phyloP scores from a whole-genome alignment of 2,329 filamentous ascomycete species.

The Shiraia sp. region DNA sequence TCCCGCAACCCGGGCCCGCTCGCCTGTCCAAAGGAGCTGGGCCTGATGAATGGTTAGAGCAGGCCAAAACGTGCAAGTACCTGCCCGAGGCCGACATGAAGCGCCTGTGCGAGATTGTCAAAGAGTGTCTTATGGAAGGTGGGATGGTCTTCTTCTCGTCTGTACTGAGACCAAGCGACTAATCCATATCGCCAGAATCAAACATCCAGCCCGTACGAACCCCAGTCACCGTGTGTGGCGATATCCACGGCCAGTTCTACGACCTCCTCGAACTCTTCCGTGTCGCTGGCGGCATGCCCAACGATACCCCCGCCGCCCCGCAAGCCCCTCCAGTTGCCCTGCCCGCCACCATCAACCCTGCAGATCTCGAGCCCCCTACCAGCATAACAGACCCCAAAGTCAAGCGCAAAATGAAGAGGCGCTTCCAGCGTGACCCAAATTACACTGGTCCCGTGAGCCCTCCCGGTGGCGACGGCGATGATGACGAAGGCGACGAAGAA shows the following conservation, averaged over 20 bases:
- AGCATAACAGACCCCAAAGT: slow-evolving; percentile 87
- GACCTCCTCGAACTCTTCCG: slow-evolving; percentile 96
- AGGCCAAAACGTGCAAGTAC: slow-evolving; percentile 96
- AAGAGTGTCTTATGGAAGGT: slow-evolving; percentile 99
- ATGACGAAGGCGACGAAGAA: slow-evolving; percentile 49
- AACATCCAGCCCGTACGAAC: slow-evolving; percentile 98
- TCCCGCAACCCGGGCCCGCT: slow-evolving; percentile 90
- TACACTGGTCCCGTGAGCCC: slow-evolving; percentile 58
- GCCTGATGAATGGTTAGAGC: slow-evolving; percentile 93
- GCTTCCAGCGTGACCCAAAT: slow-evolving; percentile 55
- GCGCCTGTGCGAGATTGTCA: slow-evolving; percentile 96
- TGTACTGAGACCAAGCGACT: neutral
- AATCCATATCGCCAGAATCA: slow-evolving; percentile 66
- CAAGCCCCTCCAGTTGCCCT: slow-evolving; percentile 68
- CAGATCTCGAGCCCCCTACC: slow-evolving; percentile 87
- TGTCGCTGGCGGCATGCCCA: slow-evolving; percentile 95
- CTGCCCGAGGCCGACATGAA: slow-evolving; percentile 97
- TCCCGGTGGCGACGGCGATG: slow-evolving; percentile 55
- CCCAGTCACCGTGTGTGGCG: slow-evolving; percentile 94
- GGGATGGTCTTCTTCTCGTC: slow-evolving; percentile 21
- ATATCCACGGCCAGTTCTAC: slow-evolving; percentile 99
- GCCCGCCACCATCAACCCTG: slow-evolving; percentile 77
- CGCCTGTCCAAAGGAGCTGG: slow-evolving; percentile 81
- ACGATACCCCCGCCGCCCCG: slow-evolving; percentile 63
- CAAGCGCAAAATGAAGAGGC: slow-evolving; percentile 76